Conservation (phyloP, 306 rosid genomes). For the Cercis canadensis region DNA sequence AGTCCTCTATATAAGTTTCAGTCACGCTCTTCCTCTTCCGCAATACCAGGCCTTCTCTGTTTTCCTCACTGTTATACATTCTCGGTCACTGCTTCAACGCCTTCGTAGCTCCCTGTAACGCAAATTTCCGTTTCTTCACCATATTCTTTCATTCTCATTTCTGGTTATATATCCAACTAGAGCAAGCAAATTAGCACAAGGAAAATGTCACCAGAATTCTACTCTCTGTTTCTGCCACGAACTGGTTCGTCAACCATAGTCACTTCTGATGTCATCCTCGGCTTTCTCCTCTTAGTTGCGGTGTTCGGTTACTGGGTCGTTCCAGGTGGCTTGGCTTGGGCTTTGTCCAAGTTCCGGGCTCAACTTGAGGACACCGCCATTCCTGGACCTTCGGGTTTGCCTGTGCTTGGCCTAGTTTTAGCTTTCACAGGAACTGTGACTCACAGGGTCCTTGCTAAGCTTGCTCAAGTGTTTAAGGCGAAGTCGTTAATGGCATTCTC, state of each 20-base stretch:
- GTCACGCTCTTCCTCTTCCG: conserved; percentile 21
- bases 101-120: neutral
- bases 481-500: conserved; percentile 73
- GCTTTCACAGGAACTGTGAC: conserved; percentile 52
- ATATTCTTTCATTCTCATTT: neutral
- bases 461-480: conserved; percentile 46
- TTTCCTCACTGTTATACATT: neutral
- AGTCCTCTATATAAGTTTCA: conserved; percentile 32
- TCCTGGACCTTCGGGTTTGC: conserved; percentile 75
- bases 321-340: conserved; percentile 86
- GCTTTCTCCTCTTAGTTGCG: conserved; percentile 34
- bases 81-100: neutral
- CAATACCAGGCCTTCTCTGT: neutral
- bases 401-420: conserved; percentile 54
- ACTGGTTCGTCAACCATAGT: conserved; percentile 26
- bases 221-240: conserved; percentile 37
- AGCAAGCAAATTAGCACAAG: neutral
- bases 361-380: conserved; percentile 27
- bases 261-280: conserved; percentile 37
- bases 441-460: conserved; percentile 54
- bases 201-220: conserved; percentile 49
- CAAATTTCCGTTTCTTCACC: neutral
- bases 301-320: conserved; percentile 55
- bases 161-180: neutral
- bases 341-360: conserved; percentile 38